Base-by-base conservation (phyloP, 352 stramenopile species). In the Pythium dissimile region DNA sequence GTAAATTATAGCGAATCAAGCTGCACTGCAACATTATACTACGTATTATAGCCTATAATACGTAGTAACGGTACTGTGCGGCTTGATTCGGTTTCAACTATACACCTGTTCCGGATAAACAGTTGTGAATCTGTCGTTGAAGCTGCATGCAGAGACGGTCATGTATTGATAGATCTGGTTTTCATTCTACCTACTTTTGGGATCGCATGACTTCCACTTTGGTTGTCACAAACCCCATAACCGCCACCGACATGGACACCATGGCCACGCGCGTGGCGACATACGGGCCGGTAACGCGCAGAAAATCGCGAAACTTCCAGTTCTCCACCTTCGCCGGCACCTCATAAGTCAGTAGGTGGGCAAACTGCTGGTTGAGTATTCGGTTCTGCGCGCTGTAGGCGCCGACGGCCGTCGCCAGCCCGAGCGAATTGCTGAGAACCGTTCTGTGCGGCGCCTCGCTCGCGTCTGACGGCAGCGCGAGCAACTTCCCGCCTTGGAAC, bases 191-290 rank as follows among this genome's bases (percentile, higher is more conserved):
- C 55, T 64, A 60, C 44, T 70, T 65, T 50, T 65, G 43, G 1
- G 30, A 51, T 7, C 32, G 24, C 1, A 58, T 3, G 18, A 88
- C 55, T 18, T 88, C 73, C 12, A 86, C 41, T 32, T 86, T 87
- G 26, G 79, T 88, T 8, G 78, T 69, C 20, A 87, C 73, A 35
- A 87, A 89, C 26, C 81, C 81, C 73, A 89, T 83, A 51, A 78
- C 60, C 5, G 75, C 75, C 43, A 89, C 67, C 1, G 81, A 89
- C 39, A 70, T 73, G 16, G 78, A 87, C 44, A 86, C 77, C 73
- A 91, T 91, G 50, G 67, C 69, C 10, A 86, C 62, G 41, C 78
- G 81, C 38, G 81, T 79, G 37, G 47, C 66, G 26, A 88, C 60
- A 44, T 88, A 69, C 27, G 81, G 78, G 3, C 68, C 71, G 16